Evolutionary conservation across 805 yeast genomes (phyloP).

Genomic region (Kodamaea kaohsiungensis): DNA sequence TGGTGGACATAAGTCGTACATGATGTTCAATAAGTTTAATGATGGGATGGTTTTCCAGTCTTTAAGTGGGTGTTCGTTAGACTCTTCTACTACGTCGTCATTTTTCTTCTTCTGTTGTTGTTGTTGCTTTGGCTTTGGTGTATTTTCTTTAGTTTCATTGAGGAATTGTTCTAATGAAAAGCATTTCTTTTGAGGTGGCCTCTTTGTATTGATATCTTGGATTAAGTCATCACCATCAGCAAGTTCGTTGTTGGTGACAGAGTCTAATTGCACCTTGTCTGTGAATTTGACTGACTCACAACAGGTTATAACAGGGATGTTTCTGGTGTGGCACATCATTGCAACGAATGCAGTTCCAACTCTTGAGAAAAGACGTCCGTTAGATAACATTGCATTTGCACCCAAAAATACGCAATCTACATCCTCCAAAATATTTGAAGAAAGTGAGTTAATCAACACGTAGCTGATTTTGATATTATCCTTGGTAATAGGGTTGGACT

Average conservation of each 20-base stretch:
- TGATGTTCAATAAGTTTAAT: slow-evolving; percentile 75
- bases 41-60: slow-evolving; percentile 65
- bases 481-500: slow-evolving; percentile 32
- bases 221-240: slow-evolving; percentile 76
- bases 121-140: slow-evolving; percentile 20
- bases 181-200: slow-evolving; percentile 57
- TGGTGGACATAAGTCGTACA: slow-evolving; percentile 95
- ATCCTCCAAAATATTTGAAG: slow-evolving; percentile 73
- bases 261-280: slow-evolving; percentile 92
- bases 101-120: slow-evolving; percentile 16
- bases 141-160: slow-evolving; percentile 27
- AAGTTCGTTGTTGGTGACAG: slow-evolving; percentile 91
- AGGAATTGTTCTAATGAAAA: slow-evolving; percentile 66
- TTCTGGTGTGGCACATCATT: slow-evolving; percentile 82
- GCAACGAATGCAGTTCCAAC: slow-evolving; percentile 95
- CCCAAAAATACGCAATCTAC: slow-evolving; percentile 92
- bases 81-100: slow-evolving; percentile 18
- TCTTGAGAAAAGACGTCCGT: slow-evolving; percentile 88
- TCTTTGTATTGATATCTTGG: slow-evolving; percentile 47
- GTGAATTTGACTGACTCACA: slow-evolving; percentile 94
- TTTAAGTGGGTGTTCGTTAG: slow-evolving; percentile 45
- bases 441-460: slow-evolving; percentile 73
- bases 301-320: slow-evolving; percentile 92
- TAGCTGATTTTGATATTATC: slow-evolving; percentile 76
- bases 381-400: slow-evolving; percentile 95